Base-by-base conservation (phyloP, 331 rosid species). In the Telfairia occidentalis region DNA sequence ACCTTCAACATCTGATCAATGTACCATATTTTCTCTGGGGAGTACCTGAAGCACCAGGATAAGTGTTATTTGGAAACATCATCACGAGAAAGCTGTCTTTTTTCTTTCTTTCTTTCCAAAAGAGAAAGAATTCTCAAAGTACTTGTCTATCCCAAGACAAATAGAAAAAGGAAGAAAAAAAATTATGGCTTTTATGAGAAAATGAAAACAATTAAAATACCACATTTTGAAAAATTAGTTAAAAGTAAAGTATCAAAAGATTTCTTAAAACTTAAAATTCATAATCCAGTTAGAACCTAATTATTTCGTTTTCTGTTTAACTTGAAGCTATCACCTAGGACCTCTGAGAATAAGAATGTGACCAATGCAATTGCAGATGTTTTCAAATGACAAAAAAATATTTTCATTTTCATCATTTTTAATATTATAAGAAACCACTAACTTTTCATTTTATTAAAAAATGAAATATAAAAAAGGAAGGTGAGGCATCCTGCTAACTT, bases 11-110 rank as follows among this genome's bases (percentile, higher is more conserved):
- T 95, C 90, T 88, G 96, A 83, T 95, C 96, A 63, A 95, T 86
- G 85, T 95, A 95, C 99, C 99, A 95, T 73, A 95, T 90, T 90
- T 92, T 95, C 89, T 92, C 96, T 0, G 89, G 93, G 83, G 99
- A 88, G 87, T 89, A 90, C 93, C 99, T 95, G 82, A 78, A 84
- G 73, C 86, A 80, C 38, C 79, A 30, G 23, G 76, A 70, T 77
- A 78, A 78, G 71, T 73, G 76, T 76, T 69, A 60, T 82, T 53
- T 26, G 76, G 32, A 77, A 42, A 63, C 61, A 66, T 59, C 32
- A 45, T 28, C 63, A 34, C 57, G 48, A 11, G 26, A 11, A 35
- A 48, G 26, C 52, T 76, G 60, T 54, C 65, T 18, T 74, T 38
- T 55, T 83, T 79, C 45, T 57, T 24, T 53, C 67, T 4, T 19